Conservation (phyloP, 2,329 filamentous ascomycete species). For the Tolypocladium ophioglossoides region DNA sequence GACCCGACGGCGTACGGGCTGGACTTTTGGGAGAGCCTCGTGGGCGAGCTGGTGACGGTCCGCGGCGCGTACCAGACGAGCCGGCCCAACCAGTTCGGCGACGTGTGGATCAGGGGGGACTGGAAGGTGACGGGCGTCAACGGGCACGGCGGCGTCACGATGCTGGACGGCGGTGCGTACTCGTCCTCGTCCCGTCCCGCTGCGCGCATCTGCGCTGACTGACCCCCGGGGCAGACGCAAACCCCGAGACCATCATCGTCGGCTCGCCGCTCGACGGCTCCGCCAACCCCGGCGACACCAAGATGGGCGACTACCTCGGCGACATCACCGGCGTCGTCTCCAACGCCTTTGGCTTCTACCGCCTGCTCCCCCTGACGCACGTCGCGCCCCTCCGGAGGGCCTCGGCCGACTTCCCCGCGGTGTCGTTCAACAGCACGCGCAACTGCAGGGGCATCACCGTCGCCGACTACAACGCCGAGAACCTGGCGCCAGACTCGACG, state of each 20-base stretch:
- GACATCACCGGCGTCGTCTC: constrained; percentile 60
- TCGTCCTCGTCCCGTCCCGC: too few relatives aligned
- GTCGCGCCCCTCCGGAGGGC: constrained; percentile 35
- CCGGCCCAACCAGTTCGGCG: constrained; percentile 53
- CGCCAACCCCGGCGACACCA: constrained; percentile 45
- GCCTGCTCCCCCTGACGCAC: constrained; percentile 52
- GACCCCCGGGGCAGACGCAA: constrained; percentile 55
- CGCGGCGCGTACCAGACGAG: constrained; percentile 43
- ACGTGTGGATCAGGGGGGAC: constrained; percentile 58
- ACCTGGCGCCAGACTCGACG: constrained; percentile 45
- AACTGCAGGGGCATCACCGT: constrained; percentile 52
- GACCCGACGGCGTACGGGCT: constrained; percentile 52
- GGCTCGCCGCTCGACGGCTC: constrained; percentile 55
- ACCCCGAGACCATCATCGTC: constrained; percentile 59
- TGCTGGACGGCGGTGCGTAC: constrained; percentile 42
- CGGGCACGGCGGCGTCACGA: constrained; percentile 51
- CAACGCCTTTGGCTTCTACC: constrained; percentile 58
- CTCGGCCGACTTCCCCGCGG: constrained; percentile 36
- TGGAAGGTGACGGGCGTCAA: constrained; percentile 56
- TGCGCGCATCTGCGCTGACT: too few relatives aligned
- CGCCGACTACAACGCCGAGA: constrained; percentile 61
- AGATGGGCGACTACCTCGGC: constrained; percentile 53
- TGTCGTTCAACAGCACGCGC: constrained; percentile 41
- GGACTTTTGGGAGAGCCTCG: constrained; percentile 64
- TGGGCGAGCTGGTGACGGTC: constrained; percentile 57